These are phyloP conservation scores for Fusarium euwallaceae DNA, from an alignment of 2,329 filamentous ascomycete species.

Conservation along the genomic window DNA sequence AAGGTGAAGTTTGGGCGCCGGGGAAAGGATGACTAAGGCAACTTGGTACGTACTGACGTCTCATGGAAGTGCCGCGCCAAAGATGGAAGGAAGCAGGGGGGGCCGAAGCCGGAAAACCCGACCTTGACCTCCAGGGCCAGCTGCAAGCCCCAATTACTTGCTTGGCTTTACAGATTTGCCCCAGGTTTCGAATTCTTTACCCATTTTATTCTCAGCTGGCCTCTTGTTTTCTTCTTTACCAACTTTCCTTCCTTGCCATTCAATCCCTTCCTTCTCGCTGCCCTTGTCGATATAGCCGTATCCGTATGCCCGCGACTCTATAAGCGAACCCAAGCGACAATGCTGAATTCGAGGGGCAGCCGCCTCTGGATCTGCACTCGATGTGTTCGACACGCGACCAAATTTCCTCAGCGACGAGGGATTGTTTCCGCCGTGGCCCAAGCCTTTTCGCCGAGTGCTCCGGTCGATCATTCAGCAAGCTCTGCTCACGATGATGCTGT, in stretches of 20 bases:
- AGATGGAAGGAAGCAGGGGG: slow-evolving; percentile 24
- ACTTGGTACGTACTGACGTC: slow-evolving; percentile 13
- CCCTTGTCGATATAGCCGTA: slow-evolving; percentile 4
- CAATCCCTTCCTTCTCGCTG: background rate
- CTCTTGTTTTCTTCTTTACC: slow-evolving; percentile 3
- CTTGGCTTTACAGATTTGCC: slow-evolving; percentile 14
- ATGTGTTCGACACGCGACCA: slow-evolving; percentile 64
- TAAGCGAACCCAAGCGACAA: slow-evolving; percentile 32
- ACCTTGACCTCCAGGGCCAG: slow-evolving; percentile 18
- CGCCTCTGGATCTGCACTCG: slow-evolving; percentile 73
- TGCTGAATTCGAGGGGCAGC: slow-evolving; percentile 49
- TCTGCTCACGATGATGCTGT: slow-evolving; percentile 76
- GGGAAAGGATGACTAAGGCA: slow-evolving; percentile 35
- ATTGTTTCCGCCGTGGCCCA: slow-evolving; percentile 55
- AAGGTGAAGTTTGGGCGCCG: background rate
- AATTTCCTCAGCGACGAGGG: slow-evolving; percentile 55
- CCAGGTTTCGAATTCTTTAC: slow-evolving; percentile 24
- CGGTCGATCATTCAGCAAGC: slow-evolving; percentile 49
- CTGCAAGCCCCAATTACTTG: slow-evolving; percentile 10
- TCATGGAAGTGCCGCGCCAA: slow-evolving; percentile 14
- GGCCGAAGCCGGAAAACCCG: slow-evolving; percentile 35
- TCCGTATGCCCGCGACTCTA: slow-evolving; percentile 21
- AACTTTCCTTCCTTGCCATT: background rate
- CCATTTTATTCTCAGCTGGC: slow-evolving; percentile 16
- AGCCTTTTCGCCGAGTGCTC: slow-evolving; percentile 44